Conservation (phyloP, 2,329 filamentous ascomycete species). For the Xylaria arbuscula region DNA sequence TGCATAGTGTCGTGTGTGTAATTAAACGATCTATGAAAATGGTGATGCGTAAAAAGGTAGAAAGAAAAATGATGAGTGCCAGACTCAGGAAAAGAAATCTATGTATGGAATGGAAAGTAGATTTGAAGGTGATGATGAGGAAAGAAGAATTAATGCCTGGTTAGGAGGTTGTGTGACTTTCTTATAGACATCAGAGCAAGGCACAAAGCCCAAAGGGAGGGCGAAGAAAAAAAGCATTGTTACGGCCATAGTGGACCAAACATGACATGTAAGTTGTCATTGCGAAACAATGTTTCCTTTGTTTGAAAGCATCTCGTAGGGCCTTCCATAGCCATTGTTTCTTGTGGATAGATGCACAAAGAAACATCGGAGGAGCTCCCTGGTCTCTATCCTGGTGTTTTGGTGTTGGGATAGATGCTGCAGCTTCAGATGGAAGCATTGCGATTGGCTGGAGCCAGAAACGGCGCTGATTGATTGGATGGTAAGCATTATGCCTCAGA, state of each 20-base stretch:
- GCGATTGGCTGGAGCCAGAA: slow-evolving; percentile 20
- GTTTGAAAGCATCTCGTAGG: background rate
- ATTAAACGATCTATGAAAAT: slow-evolving; percentile 10
- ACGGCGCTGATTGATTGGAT: slow-evolving; percentile 31
- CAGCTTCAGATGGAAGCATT: background rate
- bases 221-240: slow-evolving; percentile 11
- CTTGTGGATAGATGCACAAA: slow-evolving; percentile 1
- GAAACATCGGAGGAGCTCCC: slow-evolving; percentile 5
- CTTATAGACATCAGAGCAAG: slow-evolving; percentile 30
- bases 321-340: slow-evolving; percentile 11
- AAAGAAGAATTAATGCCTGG: slow-evolving; percentile 5
- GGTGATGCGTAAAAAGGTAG: background rate
- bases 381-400: background rate
- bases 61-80: slow-evolving; percentile 32
- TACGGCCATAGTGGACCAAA: slow-evolving; percentile 7
- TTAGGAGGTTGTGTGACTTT: slow-evolving; percentile 12
- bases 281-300: slow-evolving; percentile 5
- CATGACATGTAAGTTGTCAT: slow-evolving; percentile 2
- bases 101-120: slow-evolving; percentile 4
- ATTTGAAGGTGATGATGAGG: slow-evolving; percentile 19
- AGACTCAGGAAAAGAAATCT: slow-evolving; percentile 30
- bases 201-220: background rate
- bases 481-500: slow-evolving; percentile 13
- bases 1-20: slow-evolving; percentile 54
- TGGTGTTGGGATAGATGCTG: slow-evolving; percentile 12